Base-by-base conservation (phyloP, 768 basidiomycete genomes). In the Phaffia australis region DNA sequence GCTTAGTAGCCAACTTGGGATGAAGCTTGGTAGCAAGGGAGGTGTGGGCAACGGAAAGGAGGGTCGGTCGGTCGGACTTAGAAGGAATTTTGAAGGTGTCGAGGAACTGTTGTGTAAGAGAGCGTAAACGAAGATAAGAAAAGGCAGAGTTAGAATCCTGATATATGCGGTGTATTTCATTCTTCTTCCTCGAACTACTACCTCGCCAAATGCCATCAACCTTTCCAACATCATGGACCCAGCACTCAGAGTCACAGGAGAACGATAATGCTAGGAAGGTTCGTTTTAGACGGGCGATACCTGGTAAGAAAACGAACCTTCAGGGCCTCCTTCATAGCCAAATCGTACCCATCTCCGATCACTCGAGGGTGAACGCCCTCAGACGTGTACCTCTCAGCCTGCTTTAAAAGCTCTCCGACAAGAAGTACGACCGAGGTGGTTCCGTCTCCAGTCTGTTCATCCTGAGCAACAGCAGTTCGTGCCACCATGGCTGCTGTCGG, bases 401-500 rank as follows among this genome's bases (percentile, higher is more conserved):
- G 95, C 78, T 94, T 95, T 73, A 99, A 79, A 69, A 98, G 80
- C 77, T 93, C 92, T 69, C 91, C 95, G 56, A 98, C 95, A 32
- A 99, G 82, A 29, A 99, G 81, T 14, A 95, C 93, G 49, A 98
- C 94, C 50, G 89, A 92, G 21, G 95, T 99, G 46, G 95, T 99
- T 64, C 95, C 95, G 79, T 99, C 95, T 70, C 95, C 95, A 54
- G 95, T 93, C 81, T 97, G 93, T 74, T 98, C 95, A 72, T 99
- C 95, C 76, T 98, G 95, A 3, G 95, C 94, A 27, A 97, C 94
- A 18, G 95, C 95, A 52, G 95, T 97, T 60, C 92, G 85, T 56
- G 95, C 95, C 74, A 99, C 91, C 90, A 99, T 94, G 42, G 95
- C 93, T 21, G 95, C 95, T 3, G 95, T 98, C 35, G 95, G 95